Percentiles rank a stretch among this genome's conserved stretches.
These are phyloP conservation scores for Mycena capillaripes DNA, from an alignment of 768 basidiomycete genomes.

Conservation along the genomic window DNA sequence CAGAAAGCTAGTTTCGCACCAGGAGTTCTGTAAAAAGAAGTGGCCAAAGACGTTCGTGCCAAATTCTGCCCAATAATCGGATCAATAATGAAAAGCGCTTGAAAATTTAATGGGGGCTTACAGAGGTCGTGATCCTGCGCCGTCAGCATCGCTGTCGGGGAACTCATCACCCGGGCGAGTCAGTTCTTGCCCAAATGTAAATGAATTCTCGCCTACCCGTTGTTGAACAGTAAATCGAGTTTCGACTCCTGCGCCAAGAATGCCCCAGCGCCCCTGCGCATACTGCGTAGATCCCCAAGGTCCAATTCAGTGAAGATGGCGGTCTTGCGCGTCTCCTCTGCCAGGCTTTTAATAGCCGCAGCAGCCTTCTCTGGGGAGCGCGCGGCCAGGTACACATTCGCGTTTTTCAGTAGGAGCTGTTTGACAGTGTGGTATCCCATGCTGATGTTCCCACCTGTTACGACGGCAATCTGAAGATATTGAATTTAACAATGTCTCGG, in stretches of 20 bases:
- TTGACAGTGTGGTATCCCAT: not conserved
- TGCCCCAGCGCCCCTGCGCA: not conserved
- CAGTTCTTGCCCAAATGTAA: no score
- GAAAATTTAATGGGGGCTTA: not conserved
- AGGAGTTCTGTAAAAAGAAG: not conserved
- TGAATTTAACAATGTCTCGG: no score
- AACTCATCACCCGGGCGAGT: not conserved
- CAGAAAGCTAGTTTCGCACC: no score
- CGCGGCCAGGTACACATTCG: not conserved
- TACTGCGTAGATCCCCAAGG: not conserved
- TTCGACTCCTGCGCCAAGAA: not conserved
- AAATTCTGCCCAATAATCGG: not conserved
- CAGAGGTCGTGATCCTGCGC: not conserved
- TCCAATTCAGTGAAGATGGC: not conserved
- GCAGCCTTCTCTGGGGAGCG: not conserved
- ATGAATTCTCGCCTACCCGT: not conserved
- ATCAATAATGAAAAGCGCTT: not conserved
- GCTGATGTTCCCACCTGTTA: not conserved
- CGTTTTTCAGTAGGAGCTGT: not conserved
- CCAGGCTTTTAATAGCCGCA: not conserved
- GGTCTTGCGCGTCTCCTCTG: not conserved
- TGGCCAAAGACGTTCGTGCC: not conserved
- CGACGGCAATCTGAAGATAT: not conserved
- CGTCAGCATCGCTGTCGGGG: not conserved
- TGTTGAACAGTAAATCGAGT: not conserved